Percentiles rank a stretch among this genome's conserved stretches.
phyloP scores from a whole-genome alignment of 2,329 filamentous ascomycete genomes.

The Arthroderma sp. region DNA sequence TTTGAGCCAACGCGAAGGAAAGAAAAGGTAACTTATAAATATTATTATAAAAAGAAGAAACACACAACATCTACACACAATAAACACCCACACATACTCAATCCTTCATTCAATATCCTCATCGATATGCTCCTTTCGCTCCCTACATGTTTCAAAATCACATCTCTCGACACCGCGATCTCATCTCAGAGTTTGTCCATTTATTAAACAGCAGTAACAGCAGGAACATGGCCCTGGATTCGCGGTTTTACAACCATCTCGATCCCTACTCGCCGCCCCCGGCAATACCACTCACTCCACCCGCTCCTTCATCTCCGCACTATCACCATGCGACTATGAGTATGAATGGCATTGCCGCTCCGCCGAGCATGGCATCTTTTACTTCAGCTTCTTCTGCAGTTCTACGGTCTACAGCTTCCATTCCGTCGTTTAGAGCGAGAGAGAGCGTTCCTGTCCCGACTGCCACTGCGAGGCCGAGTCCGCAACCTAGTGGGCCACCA shows the following conservation, averaged over 20 bases:
- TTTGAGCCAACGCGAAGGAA: no score
- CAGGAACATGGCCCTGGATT: constrained; percentile 29
- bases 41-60: no score
- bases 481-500: constrained; percentile 23
- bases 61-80: no score
- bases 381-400: constrained; percentile 24
- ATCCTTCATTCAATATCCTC: neutral
- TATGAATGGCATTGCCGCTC: constrained; percentile 23
- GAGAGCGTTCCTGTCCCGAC: constrained; percentile 44
- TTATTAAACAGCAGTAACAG: constrained; percentile 24
- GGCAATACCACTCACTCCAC: constrained; percentile 5
- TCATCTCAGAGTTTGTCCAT: constrained; percentile 26
- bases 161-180: constrained; percentile 26
- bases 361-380: constrained; percentile 21
- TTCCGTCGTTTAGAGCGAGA: constrained; percentile 61
- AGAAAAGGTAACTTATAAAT: no score
- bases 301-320: constrained; percentile 15
- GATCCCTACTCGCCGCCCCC: constrained; percentile 4
- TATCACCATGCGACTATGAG: constrained; percentile 15
- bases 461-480: constrained; percentile 26
- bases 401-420: constrained; percentile 55
- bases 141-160: constrained; percentile 27
- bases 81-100: neutral
- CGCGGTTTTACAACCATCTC: constrained; percentile 24
- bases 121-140: constrained; percentile 1